Base-by-base conservation (phyloP, 495 filamentous ascomycete species). In the Parachaetomium inaequale region DNA sequence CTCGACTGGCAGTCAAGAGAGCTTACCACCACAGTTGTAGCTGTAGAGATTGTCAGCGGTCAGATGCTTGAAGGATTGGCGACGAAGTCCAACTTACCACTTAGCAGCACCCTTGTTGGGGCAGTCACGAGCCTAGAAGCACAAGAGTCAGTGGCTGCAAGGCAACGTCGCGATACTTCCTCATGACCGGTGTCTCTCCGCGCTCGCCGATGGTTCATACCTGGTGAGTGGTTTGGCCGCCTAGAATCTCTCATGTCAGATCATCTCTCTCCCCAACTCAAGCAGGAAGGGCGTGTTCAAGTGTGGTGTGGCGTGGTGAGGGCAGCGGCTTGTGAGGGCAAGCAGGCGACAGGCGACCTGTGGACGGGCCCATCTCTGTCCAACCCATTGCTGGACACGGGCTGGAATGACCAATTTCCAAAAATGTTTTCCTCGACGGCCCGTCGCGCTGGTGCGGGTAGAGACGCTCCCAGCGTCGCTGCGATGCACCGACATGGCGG, bases 31-130 rank as follows among this genome's bases (percentile, higher is more conserved):
- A 65, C 75, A 78, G 76, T 79, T 78, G 74, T 77, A 78, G 73
- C 75, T 76, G 45, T n/a, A 50, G 56, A n/a, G 32, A 74, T 70
- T 70, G 73, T 72, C 59, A 71, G 70, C 70, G 46, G 75, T 54
- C 42, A 17, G 55, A 63, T 7, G 29, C 14, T 6, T 28, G 42
- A n/a, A 23, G 29, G 28, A 19, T 31, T 19, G 28, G 19, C 28
- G 59, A 15, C 17, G 36, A 26, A 58, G 63, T 42, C 59, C 15
- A 29, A 73, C 80, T 76, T 79, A 91, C 87, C 93, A 98, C 72
- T 93, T 95, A 49, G 92, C 89, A 59, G 87, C 91, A 62, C 91
- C 92, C 79, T 92, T 90, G 82, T 88, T 92, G 66, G 93, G 93
- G 83, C 93, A 98, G 69, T 97, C 93, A 70, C 92, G 91, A 67